These are phyloP conservation scores for Helminthosporium solani DNA, from an alignment of 2,329 filamentous ascomycete species.

Conservation along the genomic window DNA sequence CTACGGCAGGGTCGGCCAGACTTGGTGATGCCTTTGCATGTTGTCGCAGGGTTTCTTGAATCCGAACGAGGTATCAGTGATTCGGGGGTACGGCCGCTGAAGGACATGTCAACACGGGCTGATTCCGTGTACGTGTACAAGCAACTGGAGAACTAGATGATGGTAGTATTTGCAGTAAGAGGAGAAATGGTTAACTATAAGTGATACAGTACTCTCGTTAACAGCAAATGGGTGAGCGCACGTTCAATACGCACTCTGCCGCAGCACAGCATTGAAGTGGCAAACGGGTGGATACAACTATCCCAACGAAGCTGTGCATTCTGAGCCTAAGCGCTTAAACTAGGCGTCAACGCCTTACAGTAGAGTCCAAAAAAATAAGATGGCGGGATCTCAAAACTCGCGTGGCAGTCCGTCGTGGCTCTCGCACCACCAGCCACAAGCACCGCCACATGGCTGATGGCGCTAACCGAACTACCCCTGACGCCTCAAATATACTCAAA, in stretches of 20 bases:
- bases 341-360: slow-evolving; percentile 5
- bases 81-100: slow-evolving; percentile 66
- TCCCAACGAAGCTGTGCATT: neutral
- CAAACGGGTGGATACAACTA: neutral
- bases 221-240: too few species aligned
- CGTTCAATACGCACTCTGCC: neutral
- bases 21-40: slow-evolving; percentile 84
- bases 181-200: slow-evolving; percentile 5
- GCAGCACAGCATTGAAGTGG: slow-evolving; percentile 4
- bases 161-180: too few species aligned
- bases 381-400: slow-evolving; percentile 10
- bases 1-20: slow-evolving; percentile 82
- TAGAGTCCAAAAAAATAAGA: slow-evolving; percentile 10
- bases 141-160: too few species aligned
- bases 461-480: too few species aligned
- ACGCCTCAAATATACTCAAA: too few species aligned
- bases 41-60: slow-evolving; percentile 78
- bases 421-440: neutral
- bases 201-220: neutral
- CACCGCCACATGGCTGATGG: too few species aligned
- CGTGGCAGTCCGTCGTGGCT: slow-evolving; percentile 13
- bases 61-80: slow-evolving; percentile 75
- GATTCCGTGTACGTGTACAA: too few species aligned
- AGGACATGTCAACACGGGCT: slow-evolving; percentile 23
- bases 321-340: slow-evolving; percentile 16